phyloP scores from a whole-genome alignment of 768 basidiomycete species.

The Podaxis sp. region DNA sequence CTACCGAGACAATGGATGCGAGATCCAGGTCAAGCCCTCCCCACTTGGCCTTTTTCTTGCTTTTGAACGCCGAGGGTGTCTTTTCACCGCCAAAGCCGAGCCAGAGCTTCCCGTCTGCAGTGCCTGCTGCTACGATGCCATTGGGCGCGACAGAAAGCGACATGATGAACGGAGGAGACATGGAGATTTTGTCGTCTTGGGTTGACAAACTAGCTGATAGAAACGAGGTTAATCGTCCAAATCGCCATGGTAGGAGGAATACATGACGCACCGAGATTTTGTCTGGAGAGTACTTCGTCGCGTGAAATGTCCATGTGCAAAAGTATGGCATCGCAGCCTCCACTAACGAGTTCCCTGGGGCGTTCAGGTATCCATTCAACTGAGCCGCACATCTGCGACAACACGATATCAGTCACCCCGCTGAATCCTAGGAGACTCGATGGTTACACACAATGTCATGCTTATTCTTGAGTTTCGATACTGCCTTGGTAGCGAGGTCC shows the following conservation, averaged over 20 bases:
- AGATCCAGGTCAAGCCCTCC: conserved; percentile 56
- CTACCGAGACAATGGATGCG: conserved; percentile 47
- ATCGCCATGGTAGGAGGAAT: background rate
- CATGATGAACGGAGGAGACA: conserved; percentile 76
- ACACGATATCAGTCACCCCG: background rate
- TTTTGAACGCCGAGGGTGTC: conserved; percentile 30
- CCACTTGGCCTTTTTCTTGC: conserved; percentile 69
- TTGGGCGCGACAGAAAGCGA: conserved; percentile 55
- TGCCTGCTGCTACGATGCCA: conserved; percentile 67
- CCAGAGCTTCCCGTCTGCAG: conserved; percentile 74
- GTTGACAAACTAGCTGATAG: conserved; percentile 32
- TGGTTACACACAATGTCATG: conserved; percentile 57
- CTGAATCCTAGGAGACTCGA: background rate
- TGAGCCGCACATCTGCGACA: conserved; percentile 63
- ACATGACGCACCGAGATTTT: conserved; percentile 51
- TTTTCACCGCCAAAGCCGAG: conserved; percentile 71
- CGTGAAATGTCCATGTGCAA: conserved; percentile 66
- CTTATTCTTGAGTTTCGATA: conserved; percentile 57
- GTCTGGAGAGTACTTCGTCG: conserved; percentile 54
- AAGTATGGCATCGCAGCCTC: conserved; percentile 69
- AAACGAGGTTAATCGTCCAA: background rate
- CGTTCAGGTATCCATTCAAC: conserved; percentile 72
- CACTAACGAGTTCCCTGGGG: conserved; percentile 71
- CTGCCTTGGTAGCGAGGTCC: conserved; percentile 46
- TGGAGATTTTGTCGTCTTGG: conserved; percentile 45